Evolutionary conservation across 768 basidiomycete species (phyloP).

Genomic region (Suillus variegatus): DNA sequence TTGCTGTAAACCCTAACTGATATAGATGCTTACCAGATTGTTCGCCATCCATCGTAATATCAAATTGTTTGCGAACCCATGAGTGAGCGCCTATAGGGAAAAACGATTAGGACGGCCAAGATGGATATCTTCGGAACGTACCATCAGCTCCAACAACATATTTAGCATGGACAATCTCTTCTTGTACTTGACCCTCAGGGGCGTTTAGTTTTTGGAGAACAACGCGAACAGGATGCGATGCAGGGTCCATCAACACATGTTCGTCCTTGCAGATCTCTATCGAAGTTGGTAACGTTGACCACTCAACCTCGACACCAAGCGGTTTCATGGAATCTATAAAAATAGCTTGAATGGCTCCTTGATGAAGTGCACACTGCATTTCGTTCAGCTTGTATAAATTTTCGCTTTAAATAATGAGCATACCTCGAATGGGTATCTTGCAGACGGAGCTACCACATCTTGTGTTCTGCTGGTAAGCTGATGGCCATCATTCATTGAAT

Average conservation of each 20-base stretch:
- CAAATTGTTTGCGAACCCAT: conserved; percentile 72
- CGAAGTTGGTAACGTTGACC: conserved; percentile 29
- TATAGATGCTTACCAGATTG: conserved; percentile 42
- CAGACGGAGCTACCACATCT: conserved; percentile 60
- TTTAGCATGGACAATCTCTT: conserved; percentile 67
- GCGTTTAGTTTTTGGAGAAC: conserved; percentile 21
- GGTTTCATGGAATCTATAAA: conserved; percentile 36
- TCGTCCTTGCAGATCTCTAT: conserved; percentile 31
- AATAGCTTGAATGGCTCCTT: conserved; percentile 36
- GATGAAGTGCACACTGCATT: conserved; percentile 33
- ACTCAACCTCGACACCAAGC: conserved; percentile 33
- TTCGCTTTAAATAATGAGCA: conserved; percentile 4
- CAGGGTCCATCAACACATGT: conserved; percentile 21
- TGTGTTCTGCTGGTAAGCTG: conserved; percentile 64
- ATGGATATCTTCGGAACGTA: conserved; percentile 23
- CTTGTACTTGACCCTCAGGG: conserved; percentile 35
- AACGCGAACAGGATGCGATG: conserved; percentile 26
- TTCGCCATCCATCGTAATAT: conserved; percentile 76
- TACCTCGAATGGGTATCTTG: conserved; percentile 74
- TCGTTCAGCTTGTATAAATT: neutral
- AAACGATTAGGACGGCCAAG: conserved; percentile 3
- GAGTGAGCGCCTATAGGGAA: conserved; percentile 66
- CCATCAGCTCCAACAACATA: conserved; percentile 81
- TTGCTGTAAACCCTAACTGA: neutral
- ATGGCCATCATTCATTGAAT: neutral